Base-by-base conservation (phyloP, 2,329 filamentous ascomycete genomes). In the Sporothrix inflata region DNA sequence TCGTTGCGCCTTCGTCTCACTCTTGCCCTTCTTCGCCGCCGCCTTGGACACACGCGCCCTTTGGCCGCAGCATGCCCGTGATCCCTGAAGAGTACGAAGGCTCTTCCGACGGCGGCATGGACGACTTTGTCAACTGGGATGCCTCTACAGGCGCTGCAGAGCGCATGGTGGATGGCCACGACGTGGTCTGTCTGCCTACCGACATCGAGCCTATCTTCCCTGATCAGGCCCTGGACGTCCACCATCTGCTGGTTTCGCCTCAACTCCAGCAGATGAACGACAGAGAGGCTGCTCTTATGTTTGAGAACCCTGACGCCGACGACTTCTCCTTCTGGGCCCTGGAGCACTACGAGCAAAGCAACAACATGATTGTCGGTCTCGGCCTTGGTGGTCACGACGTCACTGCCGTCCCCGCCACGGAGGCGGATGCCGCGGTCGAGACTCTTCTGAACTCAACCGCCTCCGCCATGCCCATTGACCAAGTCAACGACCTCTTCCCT, bases 61-160 rank as follows among this genome's bases (percentile, higher is more conserved):
- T 47, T 47, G 72, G 34, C 66, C 14, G 24, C 65, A 71, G 21
- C 49, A 74, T 74, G 73, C 65, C 73, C 8, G 51, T 61, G 38
- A 74, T 73, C 40, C 71, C 71, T 40, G 73, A 87, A 82, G 47
- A 66, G 42, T 66, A 34, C 63, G 63, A 85, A 42, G 55, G 40
- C 40, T 47, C 51, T 30, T 8, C 14, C 24, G 11, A 38, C 16
- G 67, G 40, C 55, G 38, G 34, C 84, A 82, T 87, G 83, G 88
- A 91, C 71, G 86, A 90, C 74, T 89, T 91, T 78, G 86, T 92
- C 79, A 84, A 89, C 78, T 90, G 88, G 87, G 87, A 89, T 61
- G 81, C 83, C 12, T 60, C 73, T 9, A 65, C 71, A 16, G 30
- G 47, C 47, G 57, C 45, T 27, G 27, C 49, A 4, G 60, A 65